phyloP scores from a whole-genome alignment of 2,329 filamentous ascomycete species.

The Fusarium nurragi region DNA sequence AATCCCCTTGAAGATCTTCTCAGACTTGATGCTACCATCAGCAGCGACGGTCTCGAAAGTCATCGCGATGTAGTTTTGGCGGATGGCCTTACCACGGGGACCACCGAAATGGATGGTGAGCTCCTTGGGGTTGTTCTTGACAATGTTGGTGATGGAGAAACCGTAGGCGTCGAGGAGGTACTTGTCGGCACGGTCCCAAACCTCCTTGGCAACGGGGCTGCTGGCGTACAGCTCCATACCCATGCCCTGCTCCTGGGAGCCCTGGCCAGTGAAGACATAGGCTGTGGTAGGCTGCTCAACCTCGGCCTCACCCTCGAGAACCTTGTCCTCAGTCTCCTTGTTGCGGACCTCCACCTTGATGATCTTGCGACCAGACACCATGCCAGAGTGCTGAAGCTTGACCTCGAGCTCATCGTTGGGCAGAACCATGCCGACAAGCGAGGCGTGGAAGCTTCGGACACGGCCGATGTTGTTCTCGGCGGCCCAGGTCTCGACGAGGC shows the following conservation, averaged over 20 bases:
- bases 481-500: conserved; percentile 97
- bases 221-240: conserved; percentile 98
- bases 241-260: conserved; percentile 99
- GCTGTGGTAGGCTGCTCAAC: conserved; percentile 96
- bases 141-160: conserved; percentile 98
- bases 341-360: conserved; percentile 98
- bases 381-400: conserved; percentile 94
- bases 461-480: conserved; percentile 98
- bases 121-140: conserved; percentile 99
- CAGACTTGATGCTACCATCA: conserved; percentile 94
- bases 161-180: conserved; percentile 99
- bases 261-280: conserved; percentile 98
- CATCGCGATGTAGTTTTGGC: conserved; percentile 99
- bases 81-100: conserved; percentile 94
- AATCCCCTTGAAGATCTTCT: conserved; percentile 99
- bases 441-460: conserved; percentile 96
- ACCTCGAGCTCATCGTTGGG: conserved; percentile 96
- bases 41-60: conserved; percentile 97
- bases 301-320: conserved; percentile 93
- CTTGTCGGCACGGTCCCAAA: conserved; percentile 97
- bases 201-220: conserved; percentile 93
- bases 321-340: conserved; percentile 95
- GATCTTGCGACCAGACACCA: conserved; percentile 98
- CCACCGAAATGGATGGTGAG: conserved; percentile 98
- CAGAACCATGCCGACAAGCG: conserved; percentile 97